A percentile compares a stretch with the other conserved stretches of the same genome.
phyloP scores from a whole-genome alignment of 805 yeast genomes.

The Suhomyces xylopsoci region DNA sequence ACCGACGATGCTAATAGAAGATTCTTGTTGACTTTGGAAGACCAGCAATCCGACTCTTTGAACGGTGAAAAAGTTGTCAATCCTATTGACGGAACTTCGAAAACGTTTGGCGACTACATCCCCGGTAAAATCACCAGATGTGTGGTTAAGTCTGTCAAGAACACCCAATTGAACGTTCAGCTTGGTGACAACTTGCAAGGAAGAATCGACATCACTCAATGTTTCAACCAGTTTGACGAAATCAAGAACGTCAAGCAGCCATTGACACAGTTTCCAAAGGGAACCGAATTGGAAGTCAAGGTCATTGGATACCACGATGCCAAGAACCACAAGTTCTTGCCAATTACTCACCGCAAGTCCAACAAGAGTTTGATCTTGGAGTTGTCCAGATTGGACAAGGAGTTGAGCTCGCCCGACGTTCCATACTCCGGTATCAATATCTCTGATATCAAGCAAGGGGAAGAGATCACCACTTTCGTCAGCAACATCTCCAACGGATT shows the following conservation, averaged over 20 bases:
- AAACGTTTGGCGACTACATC: constrained; percentile 46
- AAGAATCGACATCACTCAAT: constrained; percentile 71
- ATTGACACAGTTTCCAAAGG: constrained; percentile 54
- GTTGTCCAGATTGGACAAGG: constrained; percentile 52
- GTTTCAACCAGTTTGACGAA: constrained; percentile 51
- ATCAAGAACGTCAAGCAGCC: constrained; percentile 61
- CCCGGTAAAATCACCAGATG: constrained; percentile 66
- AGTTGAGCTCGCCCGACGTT: constrained; percentile 24
- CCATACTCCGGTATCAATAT: constrained; percentile 31
- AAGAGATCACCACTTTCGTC: constrained; percentile 56
- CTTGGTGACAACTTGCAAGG: constrained; percentile 79
- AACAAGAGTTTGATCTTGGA: constrained; percentile 61
- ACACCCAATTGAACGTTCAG: constrained; percentile 69
- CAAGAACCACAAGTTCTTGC: constrained; percentile 62
- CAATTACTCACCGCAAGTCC: constrained; percentile 54
- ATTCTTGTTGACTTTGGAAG: constrained; percentile 63
- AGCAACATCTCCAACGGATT: constrained; percentile 60
- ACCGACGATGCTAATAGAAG: constrained; percentile 68
- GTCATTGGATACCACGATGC: constrained; percentile 78
- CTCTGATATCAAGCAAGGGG: constrained; percentile 47
- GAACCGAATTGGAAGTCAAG: constrained; percentile 56
- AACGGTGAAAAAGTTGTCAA: constrained; percentile 38
- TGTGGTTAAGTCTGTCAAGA: constrained; percentile 57
- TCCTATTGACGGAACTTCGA: constrained; percentile 59
- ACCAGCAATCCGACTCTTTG: constrained; percentile 23